Base-by-base conservation (phyloP, 768 basidiomycete species). In the Calocybe gangraenosa region DNA sequence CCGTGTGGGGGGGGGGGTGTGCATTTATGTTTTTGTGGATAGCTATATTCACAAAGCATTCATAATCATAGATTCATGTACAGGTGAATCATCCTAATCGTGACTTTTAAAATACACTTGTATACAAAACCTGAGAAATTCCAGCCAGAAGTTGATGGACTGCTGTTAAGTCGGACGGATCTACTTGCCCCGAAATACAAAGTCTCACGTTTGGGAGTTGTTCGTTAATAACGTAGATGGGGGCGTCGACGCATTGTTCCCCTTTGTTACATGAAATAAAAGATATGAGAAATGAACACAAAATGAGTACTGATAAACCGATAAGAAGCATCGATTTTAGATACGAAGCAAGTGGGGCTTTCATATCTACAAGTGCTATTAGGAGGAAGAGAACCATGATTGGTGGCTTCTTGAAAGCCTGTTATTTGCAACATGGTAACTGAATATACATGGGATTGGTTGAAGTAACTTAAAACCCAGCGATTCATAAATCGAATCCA, bases 71-170 rank as follows among this genome's bases (percentile, higher is more conserved):
- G 6, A 28, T 11, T 6, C 5, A 11, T 28, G 25, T 28, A 28
- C 25, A 28, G n/a, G n/a, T n/a, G n/a, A n/a, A n/a, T 11, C 25
- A 5, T 11, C 25, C 25, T 15, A 8, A 25, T 15, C 22, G 40
- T 28, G 45, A 42, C 13, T 37, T 28, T 34, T 18, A 23, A 20
- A 31, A 42, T 34, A 36, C 35, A 36, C 18, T 22, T 28, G 5
- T 42, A 18, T 28, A 38, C 31, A 48, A 35, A n/a, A 32, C 44
- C 45, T 44, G 51, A 49, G 51, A 52, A 52, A 40, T 42, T n/a
- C 18, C 28, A 28, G 14, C n/a, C 21, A 30, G 40, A 43, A 42
- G 40, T 14, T 49, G 48, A 49, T 42, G 34, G 15, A 3, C 8
- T 15, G 14, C 8, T 31, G 40, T 41, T 19, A 32, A 13, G 40